Percentiles rank a stretch among this genome's conserved stretches.
Conservation (phyloP, 2,329 filamentous ascomycete genomes). For the Diaporthe nobilis region DNA sequence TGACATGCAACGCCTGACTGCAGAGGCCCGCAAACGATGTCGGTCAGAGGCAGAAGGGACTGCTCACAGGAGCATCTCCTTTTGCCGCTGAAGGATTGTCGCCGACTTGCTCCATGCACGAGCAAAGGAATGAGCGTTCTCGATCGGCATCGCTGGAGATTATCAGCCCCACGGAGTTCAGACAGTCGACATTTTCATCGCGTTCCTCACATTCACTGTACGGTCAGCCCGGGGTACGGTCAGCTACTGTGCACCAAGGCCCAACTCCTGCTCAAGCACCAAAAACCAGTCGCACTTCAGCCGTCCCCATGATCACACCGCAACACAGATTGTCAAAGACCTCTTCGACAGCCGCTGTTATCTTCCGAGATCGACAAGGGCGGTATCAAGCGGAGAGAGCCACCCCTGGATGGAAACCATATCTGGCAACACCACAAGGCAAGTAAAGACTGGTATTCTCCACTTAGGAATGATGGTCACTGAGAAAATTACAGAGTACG, state of each 20-base stretch:
- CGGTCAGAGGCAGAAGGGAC: not conserved
- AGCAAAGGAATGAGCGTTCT: not conserved
- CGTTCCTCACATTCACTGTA: not conserved
- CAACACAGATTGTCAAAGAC: not conserved
- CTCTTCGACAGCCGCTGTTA: not conserved
- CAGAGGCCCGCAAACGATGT: not conserved
- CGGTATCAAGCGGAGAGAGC: conserved; percentile 1
- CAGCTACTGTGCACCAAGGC: not conserved
- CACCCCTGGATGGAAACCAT: not conserved
- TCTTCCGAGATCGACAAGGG: not conserved
- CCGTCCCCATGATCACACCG: not conserved
- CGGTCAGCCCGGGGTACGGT: not conserved
- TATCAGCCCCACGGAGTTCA: not conserved
- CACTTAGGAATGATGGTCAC: not conserved
- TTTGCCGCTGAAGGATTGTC: not conserved
- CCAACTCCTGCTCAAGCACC: not conserved
- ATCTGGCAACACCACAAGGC: not conserved
- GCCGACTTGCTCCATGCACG: not conserved
- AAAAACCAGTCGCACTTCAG: not conserved
- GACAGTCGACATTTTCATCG: not conserved
- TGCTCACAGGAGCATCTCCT: not conserved
- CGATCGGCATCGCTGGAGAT: not conserved
- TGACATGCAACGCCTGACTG: not conserved
- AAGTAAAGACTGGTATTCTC: not conserved
- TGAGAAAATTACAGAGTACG: not conserved